These are phyloP conservation scores for Pyrus hybrid DNA, from an alignment of 331 rosid species.

Conservation along the genomic window DNA sequence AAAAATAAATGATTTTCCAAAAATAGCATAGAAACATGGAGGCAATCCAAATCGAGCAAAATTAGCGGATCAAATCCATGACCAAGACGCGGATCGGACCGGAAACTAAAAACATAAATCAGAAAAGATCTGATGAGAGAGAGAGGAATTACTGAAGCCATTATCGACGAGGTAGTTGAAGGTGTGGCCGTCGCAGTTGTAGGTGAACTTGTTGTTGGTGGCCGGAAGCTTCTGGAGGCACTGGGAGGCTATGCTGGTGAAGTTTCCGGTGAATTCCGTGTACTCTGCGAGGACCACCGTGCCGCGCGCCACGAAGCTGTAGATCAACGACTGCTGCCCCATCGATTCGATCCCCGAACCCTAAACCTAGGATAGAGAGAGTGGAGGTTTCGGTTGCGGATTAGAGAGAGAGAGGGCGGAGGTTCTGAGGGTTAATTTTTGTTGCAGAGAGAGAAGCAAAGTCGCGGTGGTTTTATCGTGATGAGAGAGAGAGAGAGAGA, in stretches of 20 bases:
- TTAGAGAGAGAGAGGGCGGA: not conserved
- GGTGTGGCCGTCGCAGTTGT: slow-evolving; percentile 74
- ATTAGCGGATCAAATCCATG: not conserved
- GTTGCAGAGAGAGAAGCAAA: not conserved
- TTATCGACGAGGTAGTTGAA: slow-evolving; percentile 63
- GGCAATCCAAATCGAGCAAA: slow-evolving; percentile 4
- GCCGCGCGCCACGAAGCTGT: slow-evolving; percentile 74
- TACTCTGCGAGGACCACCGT: slow-evolving; percentile 58
- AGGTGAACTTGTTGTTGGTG: slow-evolving; percentile 62
- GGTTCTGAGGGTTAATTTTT: not conserved
- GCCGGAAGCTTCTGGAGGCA: slow-evolving; percentile 73
- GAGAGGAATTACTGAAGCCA: slow-evolving; percentile 48
- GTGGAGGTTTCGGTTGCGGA: not conserved
- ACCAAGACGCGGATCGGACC: slow-evolving; percentile 6
- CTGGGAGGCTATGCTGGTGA: slow-evolving; percentile 61
- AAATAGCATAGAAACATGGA: not conserved
- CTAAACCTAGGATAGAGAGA: slow-evolving; percentile 4
- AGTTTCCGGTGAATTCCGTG: slow-evolving; percentile 65
- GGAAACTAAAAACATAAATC: slow-evolving; percentile 4
- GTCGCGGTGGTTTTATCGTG: not conserved
- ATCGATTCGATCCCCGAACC: slow-evolving; percentile 23
- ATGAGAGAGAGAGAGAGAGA: not conserved
- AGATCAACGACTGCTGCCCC: slow-evolving; percentile 83
- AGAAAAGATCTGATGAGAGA: slow-evolving; percentile 5
- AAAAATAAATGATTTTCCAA: not conserved